These are phyloP conservation scores for Phanerochaete sordida DNA, from an alignment of 768 basidiomycete species.

Conservation along the genomic window DNA sequence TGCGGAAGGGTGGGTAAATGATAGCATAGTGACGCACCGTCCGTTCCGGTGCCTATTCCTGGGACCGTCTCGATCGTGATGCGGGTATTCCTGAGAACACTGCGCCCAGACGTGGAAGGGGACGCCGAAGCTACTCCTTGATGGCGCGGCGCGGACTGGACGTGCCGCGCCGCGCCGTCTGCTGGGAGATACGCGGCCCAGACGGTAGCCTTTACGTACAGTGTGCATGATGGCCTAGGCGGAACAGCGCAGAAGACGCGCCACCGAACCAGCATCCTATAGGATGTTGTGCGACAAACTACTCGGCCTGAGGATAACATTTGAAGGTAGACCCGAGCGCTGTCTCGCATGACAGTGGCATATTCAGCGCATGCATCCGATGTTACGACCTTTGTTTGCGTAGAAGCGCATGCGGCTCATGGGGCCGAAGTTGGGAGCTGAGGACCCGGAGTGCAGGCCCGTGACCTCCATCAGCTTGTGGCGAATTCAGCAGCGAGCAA, in stretches of 20 bases:
- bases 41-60: background rate
- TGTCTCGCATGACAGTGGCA: no score
- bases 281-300: no score
- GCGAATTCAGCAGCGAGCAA: background rate
- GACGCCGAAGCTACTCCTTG: background rate
- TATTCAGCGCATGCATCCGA: no score
- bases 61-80: background rate
- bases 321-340: no score
- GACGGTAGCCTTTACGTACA: background rate
- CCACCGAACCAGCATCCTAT: no score
- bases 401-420: no score
- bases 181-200: background rate
- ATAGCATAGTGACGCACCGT: background rate
- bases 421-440: background rate
- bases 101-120: background rate
- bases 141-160: background rate
- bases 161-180: background rate
- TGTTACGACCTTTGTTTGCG: no score
- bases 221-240: background rate
- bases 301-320: no score
- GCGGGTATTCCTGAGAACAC: background rate
- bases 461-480: no score
- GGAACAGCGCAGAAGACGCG: no score
- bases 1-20: background rate
- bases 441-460: background rate